Conservation (phyloP, 2,329 filamentous ascomycete genomes). For the Chrysosporium queenslandicum region DNA sequence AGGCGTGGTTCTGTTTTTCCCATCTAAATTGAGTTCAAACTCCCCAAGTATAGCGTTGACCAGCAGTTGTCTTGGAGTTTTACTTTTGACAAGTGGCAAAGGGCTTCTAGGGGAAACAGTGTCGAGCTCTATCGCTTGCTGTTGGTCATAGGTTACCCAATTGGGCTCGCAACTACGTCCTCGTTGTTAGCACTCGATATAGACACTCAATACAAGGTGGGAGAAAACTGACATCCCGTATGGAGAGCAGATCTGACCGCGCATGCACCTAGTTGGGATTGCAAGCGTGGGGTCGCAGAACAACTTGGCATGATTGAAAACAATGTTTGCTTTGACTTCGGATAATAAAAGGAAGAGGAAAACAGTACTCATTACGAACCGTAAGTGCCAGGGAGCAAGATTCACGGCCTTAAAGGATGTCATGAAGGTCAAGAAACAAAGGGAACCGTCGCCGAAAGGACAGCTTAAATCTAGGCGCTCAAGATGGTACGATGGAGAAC, state of each 20-base stretch:
- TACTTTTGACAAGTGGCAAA: neutral
- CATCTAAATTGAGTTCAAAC: neutral
- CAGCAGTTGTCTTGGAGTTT: neutral
- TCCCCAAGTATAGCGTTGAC: neutral
- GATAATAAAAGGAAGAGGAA: slow-evolving; percentile 2
- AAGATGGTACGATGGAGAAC: no score
- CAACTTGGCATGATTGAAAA: slow-evolving; percentile 12
- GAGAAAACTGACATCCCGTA: slow-evolving; percentile 10
- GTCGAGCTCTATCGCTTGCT: neutral
- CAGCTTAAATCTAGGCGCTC: no score
- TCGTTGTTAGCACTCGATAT: neutral
- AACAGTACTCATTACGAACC: neutral
- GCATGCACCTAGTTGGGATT: slow-evolving; percentile 6
- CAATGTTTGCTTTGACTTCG: slow-evolving; percentile 9
- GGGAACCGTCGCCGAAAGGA: neutral
- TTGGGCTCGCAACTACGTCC: neutral
- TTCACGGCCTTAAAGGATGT: neutral
- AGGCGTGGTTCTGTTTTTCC: neutral
- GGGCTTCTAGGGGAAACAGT: slow-evolving; percentile 1
- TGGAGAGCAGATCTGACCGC: slow-evolving; percentile 12
- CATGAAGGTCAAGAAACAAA: no score
- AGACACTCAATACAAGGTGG: no score
- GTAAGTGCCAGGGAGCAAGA: neutral
- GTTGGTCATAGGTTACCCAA: neutral
- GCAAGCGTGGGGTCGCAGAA: slow-evolving; percentile 10